phyloP scores from a whole-genome alignment of 2,329 filamentous ascomycete genomes.

The Ophiocordyceps sinensis region DNA sequence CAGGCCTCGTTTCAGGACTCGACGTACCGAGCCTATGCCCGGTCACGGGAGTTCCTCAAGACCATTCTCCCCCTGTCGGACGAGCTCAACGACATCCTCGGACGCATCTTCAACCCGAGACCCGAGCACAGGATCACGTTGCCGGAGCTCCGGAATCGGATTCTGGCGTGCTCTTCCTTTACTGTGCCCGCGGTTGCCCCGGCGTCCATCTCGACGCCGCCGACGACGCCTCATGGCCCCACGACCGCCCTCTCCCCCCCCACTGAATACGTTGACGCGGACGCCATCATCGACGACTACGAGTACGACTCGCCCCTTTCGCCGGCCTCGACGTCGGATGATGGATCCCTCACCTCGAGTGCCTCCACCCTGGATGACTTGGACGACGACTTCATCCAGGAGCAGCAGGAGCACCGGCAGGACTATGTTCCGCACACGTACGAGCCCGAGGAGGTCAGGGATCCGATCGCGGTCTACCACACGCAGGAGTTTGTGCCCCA shows the following conservation, averaged over 20 bases:
- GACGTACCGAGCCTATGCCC: constrained; percentile 82
- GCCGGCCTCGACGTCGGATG: constrained; percentile 35
- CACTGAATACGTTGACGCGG: constrained; percentile 33
- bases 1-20: constrained; percentile 86
- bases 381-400: constrained; percentile 32
- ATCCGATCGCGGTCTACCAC: constrained; percentile 21
- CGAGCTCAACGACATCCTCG: constrained; percentile 78
- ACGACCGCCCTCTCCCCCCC: constrained; percentile 2
- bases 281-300: constrained; percentile 27
- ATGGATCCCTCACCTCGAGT: constrained; percentile 40
- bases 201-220: constrained; percentile 15
- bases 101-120: constrained; percentile 75
- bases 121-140: constrained; percentile 73
- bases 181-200: constrained; percentile 32
- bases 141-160: constrained; percentile 61
- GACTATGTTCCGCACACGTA: constrained; percentile 28
- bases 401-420: constrained; percentile 22
- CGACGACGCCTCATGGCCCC: constrained; percentile 26
- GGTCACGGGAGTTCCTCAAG: constrained; percentile 75
- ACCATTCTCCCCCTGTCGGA: constrained; percentile 83
- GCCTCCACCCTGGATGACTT: constrained; percentile 37
- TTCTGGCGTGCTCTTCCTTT: constrained; percentile 63
- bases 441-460: constrained; percentile 30
- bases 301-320: constrained; percentile 33
- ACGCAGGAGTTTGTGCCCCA: constrained; percentile 31